Percentiles rank a stretch among this genome's conserved stretches.
phyloP scores from a whole-genome alignment of 331 rosid species.

The Arachis monticola region DNA sequence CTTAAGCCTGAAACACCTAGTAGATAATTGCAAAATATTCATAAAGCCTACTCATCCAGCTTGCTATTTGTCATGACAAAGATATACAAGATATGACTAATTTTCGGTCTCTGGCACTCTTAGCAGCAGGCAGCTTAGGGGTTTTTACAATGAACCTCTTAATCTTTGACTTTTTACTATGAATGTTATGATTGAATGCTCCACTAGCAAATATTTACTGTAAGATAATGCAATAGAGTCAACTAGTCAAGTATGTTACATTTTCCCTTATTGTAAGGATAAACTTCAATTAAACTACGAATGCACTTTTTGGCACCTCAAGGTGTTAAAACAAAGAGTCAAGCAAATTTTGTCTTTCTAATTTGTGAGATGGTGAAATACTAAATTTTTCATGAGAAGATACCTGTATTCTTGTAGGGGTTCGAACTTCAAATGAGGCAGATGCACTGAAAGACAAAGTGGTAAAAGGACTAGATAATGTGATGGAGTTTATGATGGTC shows the following conservation, averaged over 20 bases:
- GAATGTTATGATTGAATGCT: constrained; percentile 7
- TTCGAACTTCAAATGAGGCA: constrained; percentile 87
- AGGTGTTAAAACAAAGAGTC: not conserved
- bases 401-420: constrained; percentile 93
- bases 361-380: constrained; percentile 14
- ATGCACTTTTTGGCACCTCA: not conserved
- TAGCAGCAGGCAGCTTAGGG: not conserved
- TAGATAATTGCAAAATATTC: not conserved
- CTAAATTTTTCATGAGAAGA: constrained; percentile 10
- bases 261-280: not conserved
- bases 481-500: constrained; percentile 68
- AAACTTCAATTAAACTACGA: not conserved
- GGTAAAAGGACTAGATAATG: constrained; percentile 75
- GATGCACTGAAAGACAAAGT: constrained; percentile 79
- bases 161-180: constrained; percentile 1
- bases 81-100: not conserved
- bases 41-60: not conserved
- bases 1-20: not conserved
- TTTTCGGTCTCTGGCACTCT: not conserved
- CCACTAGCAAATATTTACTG: constrained; percentile 6
- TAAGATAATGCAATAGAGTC: not conserved
- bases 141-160: constrained; percentile 12
- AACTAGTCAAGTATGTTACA: constrained; percentile 11
- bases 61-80: not conserved
- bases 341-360: constrained; percentile 1